phyloP scores from a whole-genome alignment of 495 filamentous ascomycete species.

The Talaromyces wortmannii region DNA sequence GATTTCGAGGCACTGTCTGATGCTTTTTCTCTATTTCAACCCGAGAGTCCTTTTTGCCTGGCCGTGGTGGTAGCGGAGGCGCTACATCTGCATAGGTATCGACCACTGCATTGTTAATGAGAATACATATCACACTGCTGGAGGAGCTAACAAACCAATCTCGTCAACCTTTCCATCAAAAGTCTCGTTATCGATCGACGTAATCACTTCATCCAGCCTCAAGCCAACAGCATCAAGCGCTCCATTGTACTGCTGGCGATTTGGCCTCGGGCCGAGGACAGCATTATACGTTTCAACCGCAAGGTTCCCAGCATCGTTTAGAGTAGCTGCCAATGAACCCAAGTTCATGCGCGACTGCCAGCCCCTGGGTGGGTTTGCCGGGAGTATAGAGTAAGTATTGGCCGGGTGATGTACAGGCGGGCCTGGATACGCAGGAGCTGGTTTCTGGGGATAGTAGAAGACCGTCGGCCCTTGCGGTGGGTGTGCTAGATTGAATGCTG shows the following conservation, averaged over 20 bases:
- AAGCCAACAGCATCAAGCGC: slow-evolving; percentile 1
- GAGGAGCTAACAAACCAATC: slow-evolving; percentile 32
- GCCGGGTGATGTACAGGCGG: neutral
- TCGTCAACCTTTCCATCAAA: slow-evolving; percentile 59
- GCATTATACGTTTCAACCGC: slow-evolving; percentile 1
- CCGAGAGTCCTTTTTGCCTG: neutral
- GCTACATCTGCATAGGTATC: neutral
- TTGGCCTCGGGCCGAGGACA: neutral
- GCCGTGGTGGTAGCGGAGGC: neutral
- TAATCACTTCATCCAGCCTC: slow-evolving; percentile 57
- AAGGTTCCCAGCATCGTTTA: slow-evolving; percentile 3
- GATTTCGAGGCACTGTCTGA: neutral
- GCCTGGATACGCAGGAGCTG: neutral
- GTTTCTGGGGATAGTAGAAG: neutral
- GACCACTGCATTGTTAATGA: slow-evolving; percentile 7
- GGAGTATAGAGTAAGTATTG: neutral
- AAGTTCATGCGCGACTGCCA: slow-evolving; percentile 1
- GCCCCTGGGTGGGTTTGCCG: neutral
- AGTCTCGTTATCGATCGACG: slow-evolving; percentile 60
- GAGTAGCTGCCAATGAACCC: neutral
- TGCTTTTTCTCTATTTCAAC: neutral
- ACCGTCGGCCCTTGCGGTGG: neutral
- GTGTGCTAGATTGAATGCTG: neutral
- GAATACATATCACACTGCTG: slow-evolving; percentile 4
- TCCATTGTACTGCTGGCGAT: neutral